phyloP scores from a whole-genome alignment of 106 monocot genomes.

The Dioscorea zingiberensis region DNA sequence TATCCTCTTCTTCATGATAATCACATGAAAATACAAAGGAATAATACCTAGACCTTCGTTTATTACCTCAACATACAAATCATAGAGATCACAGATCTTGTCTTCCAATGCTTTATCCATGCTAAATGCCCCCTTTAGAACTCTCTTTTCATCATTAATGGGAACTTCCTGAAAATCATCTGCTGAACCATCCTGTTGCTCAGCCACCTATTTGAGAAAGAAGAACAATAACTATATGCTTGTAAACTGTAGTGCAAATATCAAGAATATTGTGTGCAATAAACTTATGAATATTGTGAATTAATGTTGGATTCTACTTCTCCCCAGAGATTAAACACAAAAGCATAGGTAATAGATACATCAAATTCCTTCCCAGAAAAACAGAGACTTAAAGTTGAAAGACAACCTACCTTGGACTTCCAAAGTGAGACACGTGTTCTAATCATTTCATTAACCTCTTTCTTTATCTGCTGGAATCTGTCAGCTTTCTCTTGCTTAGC shows the following conservation, averaged over 20 bases:
- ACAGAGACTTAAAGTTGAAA: background rate
- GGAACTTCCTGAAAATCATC: constrained; percentile 72
- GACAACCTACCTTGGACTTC: constrained; percentile 52
- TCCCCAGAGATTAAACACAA: background rate
- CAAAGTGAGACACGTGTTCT: constrained; percentile 39
- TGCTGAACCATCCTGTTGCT: constrained; percentile 57
- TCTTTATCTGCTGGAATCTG: constrained; percentile 74
- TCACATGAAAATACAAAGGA: too few relatives aligned
- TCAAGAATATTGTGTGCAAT: too few relatives aligned
- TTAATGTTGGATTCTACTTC: too few relatives aligned
- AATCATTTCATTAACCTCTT: constrained; percentile 88
- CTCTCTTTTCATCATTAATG: constrained; percentile 44
- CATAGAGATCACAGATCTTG: constrained; percentile 92
- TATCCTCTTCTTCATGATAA: too few relatives aligned
- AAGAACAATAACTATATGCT: background rate
- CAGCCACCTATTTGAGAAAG: constrained; percentile 37
- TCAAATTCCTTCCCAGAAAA: too few relatives aligned
- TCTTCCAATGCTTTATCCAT: constrained; percentile 87
- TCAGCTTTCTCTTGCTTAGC: constrained; percentile 79
- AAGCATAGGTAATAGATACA: background rate
- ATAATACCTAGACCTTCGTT: background rate
- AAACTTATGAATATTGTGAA: too few relatives aligned
- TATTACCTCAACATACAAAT: constrained; percentile 93
- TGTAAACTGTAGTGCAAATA: too few relatives aligned
- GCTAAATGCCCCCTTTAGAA: constrained; percentile 43